Evolutionary conservation across 2,329 filamentous ascomycete species (phyloP), one percentile per base, ranked within the genome.

Genomic region (Geosmithia putterillii): DNA sequence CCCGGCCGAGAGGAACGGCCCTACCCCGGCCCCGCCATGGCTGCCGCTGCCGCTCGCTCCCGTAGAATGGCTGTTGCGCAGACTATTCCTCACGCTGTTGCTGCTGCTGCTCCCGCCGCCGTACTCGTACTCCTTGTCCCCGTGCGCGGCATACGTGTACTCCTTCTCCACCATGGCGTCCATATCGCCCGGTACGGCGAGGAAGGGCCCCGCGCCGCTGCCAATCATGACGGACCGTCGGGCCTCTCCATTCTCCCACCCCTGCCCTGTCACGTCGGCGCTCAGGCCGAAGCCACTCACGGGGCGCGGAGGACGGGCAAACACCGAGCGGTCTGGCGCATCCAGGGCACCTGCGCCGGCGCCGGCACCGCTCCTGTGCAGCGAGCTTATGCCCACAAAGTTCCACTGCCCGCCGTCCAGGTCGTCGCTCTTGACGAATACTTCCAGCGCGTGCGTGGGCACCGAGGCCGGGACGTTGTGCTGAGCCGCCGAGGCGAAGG

Each of bases 341-440:
- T n/a, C 36, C 19, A 20, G 3, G n/a, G 17, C n/a, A n/a, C 9
- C 18, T 20, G 32, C 21, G 19, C 45, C 25, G 32, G 32, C 17
- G 10, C 22, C 21, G 25, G 12, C 37, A n/a, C n/a, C n/a, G n/a
- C 36, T 38, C 14, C 36, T 38, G 18, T 48, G 50, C 40, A 58
- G 46, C 45, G 57, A 62, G 52, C 56, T 57, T 45, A 78, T 65
- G 44, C 69, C 67, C 40, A 73, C 66, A 54, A 75, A 76, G 44
- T 72, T 74, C 75, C 75, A 79, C 51, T 73, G 69, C 36, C 74
- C 60, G 4, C 10, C 28, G 10, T 32, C 28, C 47, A 72, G 69
- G 50, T 78, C 73, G 42, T 76, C 70, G 47, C 70, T 68, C 57
- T 78, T 79, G 45, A 72, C 76, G 48, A 76, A 79, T 19, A 79